Evolutionary conservation across 1,139 yeast genomes (phyloP).

Genomic region (Taiozyma sp.): DNA sequence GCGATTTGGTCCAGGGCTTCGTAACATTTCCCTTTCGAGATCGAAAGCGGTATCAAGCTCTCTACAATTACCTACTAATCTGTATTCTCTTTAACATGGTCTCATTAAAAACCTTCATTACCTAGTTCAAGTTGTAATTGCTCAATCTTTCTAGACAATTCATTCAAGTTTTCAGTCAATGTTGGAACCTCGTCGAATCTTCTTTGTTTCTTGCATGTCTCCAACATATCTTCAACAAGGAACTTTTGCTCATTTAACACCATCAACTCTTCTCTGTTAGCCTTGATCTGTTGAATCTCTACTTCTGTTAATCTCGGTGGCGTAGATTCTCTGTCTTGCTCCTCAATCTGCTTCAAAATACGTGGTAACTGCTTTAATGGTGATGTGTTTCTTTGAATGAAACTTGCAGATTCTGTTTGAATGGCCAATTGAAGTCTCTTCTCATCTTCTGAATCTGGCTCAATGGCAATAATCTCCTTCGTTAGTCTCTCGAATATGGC

Average conservation of each 20-base stretch:
- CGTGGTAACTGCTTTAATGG: constrained; percentile 46
- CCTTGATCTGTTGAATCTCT: constrained; percentile 41
- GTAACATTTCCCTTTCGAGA: not conserved
- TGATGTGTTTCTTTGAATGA: constrained; percentile 49
- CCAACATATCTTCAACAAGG: constrained; percentile 58
- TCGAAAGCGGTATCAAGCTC: not conserved
- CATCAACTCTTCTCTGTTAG: constrained; percentile 69
- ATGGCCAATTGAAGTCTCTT: constrained; percentile 39
- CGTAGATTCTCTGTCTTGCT: constrained; percentile 8
- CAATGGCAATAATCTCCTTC: constrained; percentile 31
- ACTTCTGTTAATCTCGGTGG: constrained; percentile 21
- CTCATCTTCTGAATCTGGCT: constrained; percentile 32
- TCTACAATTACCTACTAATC: not conserved
- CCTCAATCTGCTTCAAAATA: constrained; percentile 25
- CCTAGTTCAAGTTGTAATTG: constrained; percentile 52
- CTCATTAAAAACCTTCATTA: constrained; percentile 46
- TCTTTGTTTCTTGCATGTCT: constrained; percentile 56
- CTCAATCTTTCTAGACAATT: constrained; percentile 48
- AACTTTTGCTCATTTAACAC: constrained; percentile 82
- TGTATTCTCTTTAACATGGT: not conserved
- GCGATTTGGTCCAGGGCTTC: not conserved
- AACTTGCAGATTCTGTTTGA: constrained; percentile 39
- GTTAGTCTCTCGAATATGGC: constrained; percentile 39
- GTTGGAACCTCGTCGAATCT: constrained; percentile 73
- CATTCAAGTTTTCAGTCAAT: constrained; percentile 52